Percentiles rank a stretch among this genome's conserved stretches.
phyloP scores from a whole-genome alignment of 768 basidiomycete species.

The Melanogaster broomeanus region DNA sequence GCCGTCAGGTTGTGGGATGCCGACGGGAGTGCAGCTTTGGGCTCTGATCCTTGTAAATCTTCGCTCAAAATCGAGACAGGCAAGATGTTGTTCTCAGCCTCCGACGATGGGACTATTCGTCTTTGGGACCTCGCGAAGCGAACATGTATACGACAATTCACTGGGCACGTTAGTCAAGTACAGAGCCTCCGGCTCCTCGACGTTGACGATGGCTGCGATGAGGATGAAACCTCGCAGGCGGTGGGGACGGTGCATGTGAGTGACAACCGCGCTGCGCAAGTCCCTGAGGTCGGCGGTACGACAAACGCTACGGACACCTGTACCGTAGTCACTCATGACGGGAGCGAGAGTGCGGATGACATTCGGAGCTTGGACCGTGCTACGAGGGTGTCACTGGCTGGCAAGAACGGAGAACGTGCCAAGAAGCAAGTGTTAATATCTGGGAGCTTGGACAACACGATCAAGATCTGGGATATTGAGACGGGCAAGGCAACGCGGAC shows the following conservation, averaged over 20 bases:
- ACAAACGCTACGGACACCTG: constrained; percentile 22
- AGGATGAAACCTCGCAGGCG: constrained; percentile 13
- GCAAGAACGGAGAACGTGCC: constrained; percentile 16
- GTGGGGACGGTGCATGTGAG: constrained; percentile 9
- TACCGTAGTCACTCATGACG: constrained; percentile 32
- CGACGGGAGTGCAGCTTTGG: constrained; percentile 5
- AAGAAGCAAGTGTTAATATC: constrained; percentile 81
- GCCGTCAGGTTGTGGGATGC: constrained; percentile 91
- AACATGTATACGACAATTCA: constrained; percentile 80
- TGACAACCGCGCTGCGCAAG: constrained; percentile 17
- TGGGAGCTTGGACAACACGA: constrained; percentile 91
- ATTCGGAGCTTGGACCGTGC: constrained; percentile 4
- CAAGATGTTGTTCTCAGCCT: constrained; percentile 97
- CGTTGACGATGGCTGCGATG: constrained; percentile 52
- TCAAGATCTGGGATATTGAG: constrained; percentile 96
- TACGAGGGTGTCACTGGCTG: neutral
- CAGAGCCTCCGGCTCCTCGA: constrained; percentile 85
- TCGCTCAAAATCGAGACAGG: constrained; percentile 68
- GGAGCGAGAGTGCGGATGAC: constrained; percentile 15
- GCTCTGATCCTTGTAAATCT: constrained; percentile 26
- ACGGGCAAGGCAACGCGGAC: constrained; percentile 76
- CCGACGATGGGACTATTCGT: constrained; percentile 91
- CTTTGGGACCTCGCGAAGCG: constrained; percentile 89
- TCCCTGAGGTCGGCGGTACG: constrained; percentile 12
- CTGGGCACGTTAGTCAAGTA: constrained; percentile 92